Evolutionary conservation across 2,329 filamentous ascomycete species (phyloP), one percentile per base, ranked within the genome.

Genomic region (Aspergillus ochraceoroseus): DNA sequence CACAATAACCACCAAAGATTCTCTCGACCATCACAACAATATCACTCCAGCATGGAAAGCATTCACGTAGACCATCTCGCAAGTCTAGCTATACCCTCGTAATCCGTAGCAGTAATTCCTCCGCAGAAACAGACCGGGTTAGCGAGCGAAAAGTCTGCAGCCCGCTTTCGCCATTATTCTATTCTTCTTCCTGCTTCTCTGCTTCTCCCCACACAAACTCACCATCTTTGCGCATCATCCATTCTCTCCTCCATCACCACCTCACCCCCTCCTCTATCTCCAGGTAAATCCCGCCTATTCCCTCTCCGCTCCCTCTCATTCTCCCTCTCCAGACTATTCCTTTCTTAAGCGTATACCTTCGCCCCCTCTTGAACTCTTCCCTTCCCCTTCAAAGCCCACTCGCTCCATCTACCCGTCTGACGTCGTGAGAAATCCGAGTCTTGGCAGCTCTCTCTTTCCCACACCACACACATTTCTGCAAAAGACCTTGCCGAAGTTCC

Each of bases 191-290:
- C 40, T 23, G 18, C 9, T 33, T 14, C 34, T 41, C 30, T 34
- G 31, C 34, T 44, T 39, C 41, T 47, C 45, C 41, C 45, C 40
- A 40, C 32, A 41, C 33, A 39, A 27, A 38, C 43, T 35, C 52
- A 54, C 53, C 52, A 55, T 55, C 56, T 52, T 55, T 41, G 44
- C 42, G 44, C 49, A 47, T 51, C 47, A 47, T 47, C 37, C 30
- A 33, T 18, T 22, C 5, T 40, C 23, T 31, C 19, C 35, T 23
- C 32, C 39, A 23, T 42, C 39, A 27, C 35, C 29, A 32, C 33
- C 38, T 40, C 37, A 40, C 41, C 15, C 36, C 41, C 35, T 29
- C 39, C 49, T 50, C 44, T 38, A 46, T 25, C 35, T 47, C 34
- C 32, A 22, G 30, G 38, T 32, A 41, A 17, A 28, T 19, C 28